Percentiles rank a stretch among this genome's conserved stretches.
Conservation (phyloP, 1,284 basidiomycete species). For the Apiotrichum mycotoxinovorans region DNA sequence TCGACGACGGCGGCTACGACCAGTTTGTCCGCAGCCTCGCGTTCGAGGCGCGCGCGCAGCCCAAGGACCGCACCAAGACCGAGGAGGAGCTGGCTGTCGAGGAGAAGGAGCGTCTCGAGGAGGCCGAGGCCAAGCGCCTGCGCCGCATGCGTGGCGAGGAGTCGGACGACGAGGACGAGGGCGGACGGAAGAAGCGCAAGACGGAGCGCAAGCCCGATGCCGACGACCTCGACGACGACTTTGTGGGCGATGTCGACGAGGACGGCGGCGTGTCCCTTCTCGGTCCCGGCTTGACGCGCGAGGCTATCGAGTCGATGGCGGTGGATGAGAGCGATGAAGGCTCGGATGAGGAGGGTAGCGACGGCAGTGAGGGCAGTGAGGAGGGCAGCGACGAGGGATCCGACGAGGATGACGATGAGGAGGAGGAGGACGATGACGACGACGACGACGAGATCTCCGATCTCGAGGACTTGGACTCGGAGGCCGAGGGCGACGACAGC, state of each 20-base stretch:
- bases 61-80: slow-evolving; percentile 93
- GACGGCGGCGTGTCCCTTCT: slow-evolving; percentile 52
- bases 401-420: slow-evolving; percentile 37
- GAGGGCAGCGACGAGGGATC: slow-evolving; percentile 40
- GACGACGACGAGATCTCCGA: slow-evolving; percentile 41
- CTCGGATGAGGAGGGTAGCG: slow-evolving; percentile 36
- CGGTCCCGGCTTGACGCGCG: slow-evolving; percentile 56
- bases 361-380: slow-evolving; percentile 34
- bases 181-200: slow-evolving; percentile 41
- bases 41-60: slow-evolving; percentile 88
- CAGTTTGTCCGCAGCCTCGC: slow-evolving; percentile 86
- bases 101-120: slow-evolving; percentile 80
- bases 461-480: slow-evolving; percentile 37
- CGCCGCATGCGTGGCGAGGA: slow-evolving; percentile 84
- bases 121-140: slow-evolving; percentile 73
- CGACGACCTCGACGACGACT: slow-evolving; percentile 94
- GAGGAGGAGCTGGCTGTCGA: slow-evolving; percentile 90
- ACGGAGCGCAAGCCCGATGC: slow-evolving; percentile 39
- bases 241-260: slow-evolving; percentile 53
- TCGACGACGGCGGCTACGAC: slow-evolving; percentile 65
- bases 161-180: slow-evolving; percentile 61
- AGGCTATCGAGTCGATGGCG: slow-evolving; percentile 41
- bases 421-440: slow-evolving; percentile 37
- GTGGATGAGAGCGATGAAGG: slow-evolving; percentile 38
- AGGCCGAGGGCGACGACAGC: slow-evolving; percentile 27